Conservation (phyloP, 352 stramenopile genomes). For the Aphanomyces astaci region DNA sequence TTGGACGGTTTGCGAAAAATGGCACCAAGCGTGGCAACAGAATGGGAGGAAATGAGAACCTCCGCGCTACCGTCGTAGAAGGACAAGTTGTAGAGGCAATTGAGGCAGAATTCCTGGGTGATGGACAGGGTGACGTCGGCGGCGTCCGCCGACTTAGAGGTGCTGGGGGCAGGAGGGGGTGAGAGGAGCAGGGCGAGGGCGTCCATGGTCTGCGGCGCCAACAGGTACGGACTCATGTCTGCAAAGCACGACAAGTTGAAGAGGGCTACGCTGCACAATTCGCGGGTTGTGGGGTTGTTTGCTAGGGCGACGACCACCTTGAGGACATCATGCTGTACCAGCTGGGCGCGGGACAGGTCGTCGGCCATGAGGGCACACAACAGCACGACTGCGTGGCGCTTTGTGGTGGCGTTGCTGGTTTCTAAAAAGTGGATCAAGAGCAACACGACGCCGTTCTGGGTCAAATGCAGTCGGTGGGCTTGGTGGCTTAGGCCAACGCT, state of each 20-base stretch:
- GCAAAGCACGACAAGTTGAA: conserved; percentile 78
- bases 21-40: conserved; percentile 50
- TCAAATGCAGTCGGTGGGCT: conserved; percentile 50
- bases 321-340: conserved; percentile 62
- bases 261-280: conserved; percentile 62
- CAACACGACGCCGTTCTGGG: conserved; percentile 55
- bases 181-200: conserved; percentile 57
- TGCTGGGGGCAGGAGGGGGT: conserved; percentile 9
- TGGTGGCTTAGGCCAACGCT: conserved; percentile 50
- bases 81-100: conserved; percentile 74
- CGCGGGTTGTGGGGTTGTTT: conserved; percentile 27
- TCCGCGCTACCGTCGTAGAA: conserved; percentile 59
- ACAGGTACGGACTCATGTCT: conserved; percentile 47
- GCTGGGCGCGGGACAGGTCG: conserved; percentile 41
- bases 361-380: conserved; percentile 62
- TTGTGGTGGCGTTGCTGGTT: conserved; percentile 36
- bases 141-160: conserved; percentile 32
- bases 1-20: conserved; percentile 62
- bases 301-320: conserved; percentile 41
- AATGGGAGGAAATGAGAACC: conserved; percentile 47
- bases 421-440: conserved; percentile 57
- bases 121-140: conserved; percentile 37
- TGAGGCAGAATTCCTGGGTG: conserved; percentile 61
- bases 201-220: conserved; percentile 67
- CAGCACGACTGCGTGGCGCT: conserved; percentile 60